phyloP scores from a whole-genome alignment of 2,329 filamentous ascomycete genomes.

The Drechmeria coniospora region DNA sequence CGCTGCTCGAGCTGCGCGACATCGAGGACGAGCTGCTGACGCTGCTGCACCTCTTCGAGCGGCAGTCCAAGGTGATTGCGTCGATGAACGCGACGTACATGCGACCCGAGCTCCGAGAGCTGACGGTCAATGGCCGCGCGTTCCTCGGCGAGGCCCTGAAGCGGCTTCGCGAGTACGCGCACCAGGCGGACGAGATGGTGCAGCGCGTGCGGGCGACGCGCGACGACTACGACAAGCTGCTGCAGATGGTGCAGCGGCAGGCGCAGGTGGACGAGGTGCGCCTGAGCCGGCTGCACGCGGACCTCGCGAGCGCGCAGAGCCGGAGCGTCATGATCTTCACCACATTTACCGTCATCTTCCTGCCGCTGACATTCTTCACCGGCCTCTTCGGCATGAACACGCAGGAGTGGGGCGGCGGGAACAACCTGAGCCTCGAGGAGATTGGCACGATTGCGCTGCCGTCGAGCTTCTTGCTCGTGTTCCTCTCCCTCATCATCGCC shows the following conservation, averaged over 20 bases:
- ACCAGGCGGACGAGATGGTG: constrained; percentile 40
- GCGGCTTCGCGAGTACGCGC: constrained; percentile 38
- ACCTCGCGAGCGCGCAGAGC: constrained; percentile 46
- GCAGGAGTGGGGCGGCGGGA: constrained; percentile 38
- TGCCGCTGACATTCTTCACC: constrained; percentile 50
- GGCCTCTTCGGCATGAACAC: constrained; percentile 52
- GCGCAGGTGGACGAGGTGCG: constrained; percentile 52
- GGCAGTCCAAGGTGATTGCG: constrained; percentile 34
- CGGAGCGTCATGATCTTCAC: constrained; percentile 52
- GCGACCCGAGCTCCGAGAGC: constrained; percentile 22
- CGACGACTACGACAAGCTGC: constrained; percentile 48
- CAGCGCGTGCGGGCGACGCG: constrained; percentile 40
- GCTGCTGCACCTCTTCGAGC: constrained; percentile 39
- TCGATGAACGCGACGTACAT: constrained; percentile 29
- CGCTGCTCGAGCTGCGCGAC: constrained; percentile 45
- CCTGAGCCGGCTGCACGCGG: constrained; percentile 45
- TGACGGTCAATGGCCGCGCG: constrained; percentile 28
- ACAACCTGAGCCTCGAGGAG: constrained; percentile 25
- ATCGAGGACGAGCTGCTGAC: constrained; percentile 49
- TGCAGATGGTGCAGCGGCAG: constrained; percentile 52
- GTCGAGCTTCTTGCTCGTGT: constrained; percentile 31
- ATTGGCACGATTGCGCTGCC: constrained; percentile 35
- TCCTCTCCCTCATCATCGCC: constrained; percentile 34
- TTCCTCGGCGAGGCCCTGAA: constrained; percentile 38
- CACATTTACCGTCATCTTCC: constrained; percentile 46